Conservation (phyloP, 1,284 basidiomycete genomes). For the Puccinia triticina region DNA sequence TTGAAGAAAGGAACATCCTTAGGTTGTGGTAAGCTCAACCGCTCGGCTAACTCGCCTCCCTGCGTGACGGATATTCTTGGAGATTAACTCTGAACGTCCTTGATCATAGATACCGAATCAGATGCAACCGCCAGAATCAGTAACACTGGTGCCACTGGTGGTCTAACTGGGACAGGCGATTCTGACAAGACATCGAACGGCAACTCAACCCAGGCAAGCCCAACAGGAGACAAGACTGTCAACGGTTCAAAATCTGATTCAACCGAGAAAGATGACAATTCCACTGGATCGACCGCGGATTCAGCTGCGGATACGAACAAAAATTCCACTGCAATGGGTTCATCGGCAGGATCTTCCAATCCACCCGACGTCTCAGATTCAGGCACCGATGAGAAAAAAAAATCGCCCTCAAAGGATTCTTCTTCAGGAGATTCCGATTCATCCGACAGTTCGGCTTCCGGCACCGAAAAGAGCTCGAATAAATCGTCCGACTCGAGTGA, state of each 20-base stretch:
- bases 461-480: background rate
- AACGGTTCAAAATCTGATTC: constrained; percentile 22
- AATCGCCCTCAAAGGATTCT: constrained; percentile 10
- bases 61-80: background rate
- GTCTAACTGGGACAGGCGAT: constrained; percentile 32
- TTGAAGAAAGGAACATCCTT: constrained; percentile 39
- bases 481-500: constrained; percentile 11
- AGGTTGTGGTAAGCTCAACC: constrained; percentile 29
- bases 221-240: constrained; percentile 7
- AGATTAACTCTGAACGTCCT: background rate
- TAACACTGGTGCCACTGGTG: constrained; percentile 43
- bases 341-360: constrained; percentile 11
- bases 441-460: constrained; percentile 23
- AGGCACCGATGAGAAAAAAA: constrained; percentile 21
- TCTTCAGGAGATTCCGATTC: constrained; percentile 20
- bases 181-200: background rate
- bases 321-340: constrained; percentile 16
- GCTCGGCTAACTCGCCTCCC: background rate
- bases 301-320: constrained; percentile 15
- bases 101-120: constrained; percentile 37
- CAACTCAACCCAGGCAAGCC: background rate
- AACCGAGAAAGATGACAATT: constrained; percentile 18
- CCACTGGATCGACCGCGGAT: background rate
- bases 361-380: constrained; percentile 30
- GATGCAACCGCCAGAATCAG: constrained; percentile 36